Conservation (phyloP, 1,284 basidiomycete species). For the Macrocystidia cucumis region DNA sequence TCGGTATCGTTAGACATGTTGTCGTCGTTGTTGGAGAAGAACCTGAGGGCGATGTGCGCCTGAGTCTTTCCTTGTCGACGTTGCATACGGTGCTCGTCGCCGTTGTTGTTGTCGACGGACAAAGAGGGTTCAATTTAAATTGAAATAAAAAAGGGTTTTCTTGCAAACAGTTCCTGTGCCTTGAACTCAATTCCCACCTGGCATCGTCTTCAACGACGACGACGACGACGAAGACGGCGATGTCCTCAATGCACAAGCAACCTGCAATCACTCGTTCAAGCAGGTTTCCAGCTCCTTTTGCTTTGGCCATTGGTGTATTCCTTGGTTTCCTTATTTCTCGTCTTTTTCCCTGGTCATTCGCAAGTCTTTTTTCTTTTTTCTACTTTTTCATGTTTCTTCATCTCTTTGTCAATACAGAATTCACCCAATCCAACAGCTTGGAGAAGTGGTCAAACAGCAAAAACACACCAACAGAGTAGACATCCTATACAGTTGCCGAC, state of each 20-base stretch:
- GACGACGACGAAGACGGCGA: too few species aligned
- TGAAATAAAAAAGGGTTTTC: slow-evolving; percentile 10
- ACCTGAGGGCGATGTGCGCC: slow-evolving; percentile 42
- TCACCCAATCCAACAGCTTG: slow-evolving; percentile 39
- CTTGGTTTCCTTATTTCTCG: slow-evolving; percentile 59
- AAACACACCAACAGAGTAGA: slow-evolving; percentile 42
- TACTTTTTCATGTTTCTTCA: neutral
- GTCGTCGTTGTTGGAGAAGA: slow-evolving; percentile 24
- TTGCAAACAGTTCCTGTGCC: too few species aligned
- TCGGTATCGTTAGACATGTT: slow-evolving; percentile 40
- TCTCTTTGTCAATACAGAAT: slow-evolving; percentile 6
- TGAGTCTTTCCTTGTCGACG: slow-evolving; percentile 43
- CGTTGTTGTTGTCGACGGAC: too few species aligned
- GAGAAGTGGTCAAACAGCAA: slow-evolving; percentile 41
- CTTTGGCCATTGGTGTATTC: slow-evolving; percentile 55
- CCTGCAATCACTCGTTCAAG: slow-evolving; percentile 15
- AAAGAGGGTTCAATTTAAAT: slow-evolving; percentile 8
- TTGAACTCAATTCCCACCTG: too few species aligned
- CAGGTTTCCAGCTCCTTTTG: slow-evolving; percentile 43
- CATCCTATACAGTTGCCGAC: slow-evolving; percentile 65
- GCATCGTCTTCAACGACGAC: too few species aligned
- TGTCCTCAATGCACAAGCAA: too few species aligned
- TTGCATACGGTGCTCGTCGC: slow-evolving; percentile 52
- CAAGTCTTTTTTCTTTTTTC: slow-evolving; percentile 12
- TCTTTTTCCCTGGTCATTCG: slow-evolving; percentile 39